A percentile compares a stretch with the other conserved stretches of the same genome.
Evolutionary conservation across 768 basidiomycete species (phyloP).

Genomic region (Cyathus striatus): DNA sequence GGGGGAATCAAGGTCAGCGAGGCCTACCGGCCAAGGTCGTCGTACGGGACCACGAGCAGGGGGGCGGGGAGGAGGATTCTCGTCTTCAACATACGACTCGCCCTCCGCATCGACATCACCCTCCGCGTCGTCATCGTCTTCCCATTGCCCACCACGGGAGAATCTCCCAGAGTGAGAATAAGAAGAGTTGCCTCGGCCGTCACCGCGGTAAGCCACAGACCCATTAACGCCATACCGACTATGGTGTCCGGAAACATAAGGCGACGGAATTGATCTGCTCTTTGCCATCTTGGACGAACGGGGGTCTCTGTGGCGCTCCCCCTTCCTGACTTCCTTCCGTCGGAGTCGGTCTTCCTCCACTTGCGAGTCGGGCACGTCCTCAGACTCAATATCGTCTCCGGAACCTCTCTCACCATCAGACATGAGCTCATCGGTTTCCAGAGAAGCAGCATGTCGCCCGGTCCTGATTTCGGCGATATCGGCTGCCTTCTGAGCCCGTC

Average conservation of each 20-base stretch:
- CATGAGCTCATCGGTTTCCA: conserved; percentile 23
- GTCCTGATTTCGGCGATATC: conserved; percentile 45
- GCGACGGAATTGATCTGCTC: conserved; percentile 6
- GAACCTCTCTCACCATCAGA: conserved; percentile 16
- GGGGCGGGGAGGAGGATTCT: conserved; percentile 3
- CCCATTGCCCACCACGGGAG: conserved; percentile 11
- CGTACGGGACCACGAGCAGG: conserved; percentile 4
- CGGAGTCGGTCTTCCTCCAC: conserved; percentile 15
- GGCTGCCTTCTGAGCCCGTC: conserved; percentile 50
- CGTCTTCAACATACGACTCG: conserved; percentile 9
- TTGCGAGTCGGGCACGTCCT: conserved; percentile 20
- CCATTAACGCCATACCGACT: conserved; percentile 5
- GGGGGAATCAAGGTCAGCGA: conserved; percentile 60
- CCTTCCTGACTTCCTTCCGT: conserved; percentile 9
- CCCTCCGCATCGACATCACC: conserved; percentile 20
- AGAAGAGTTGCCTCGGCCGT: conserved; percentile 3
- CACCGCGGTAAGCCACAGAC: neutral
- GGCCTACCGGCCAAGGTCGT: conserved; percentile 27
- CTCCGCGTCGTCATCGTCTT: conserved; percentile 26
- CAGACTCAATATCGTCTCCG: conserved; percentile 26
- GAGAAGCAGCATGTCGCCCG: conserved; percentile 10
- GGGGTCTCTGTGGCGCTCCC: conserved; percentile 4
- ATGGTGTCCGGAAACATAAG: conserved; percentile 2
- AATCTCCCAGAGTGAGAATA: neutral
- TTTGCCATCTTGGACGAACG: conserved; percentile 1